Evolutionary conservation across 352 stramenopile species (phyloP).

Genomic region (Pythium insidiosum): DNA sequence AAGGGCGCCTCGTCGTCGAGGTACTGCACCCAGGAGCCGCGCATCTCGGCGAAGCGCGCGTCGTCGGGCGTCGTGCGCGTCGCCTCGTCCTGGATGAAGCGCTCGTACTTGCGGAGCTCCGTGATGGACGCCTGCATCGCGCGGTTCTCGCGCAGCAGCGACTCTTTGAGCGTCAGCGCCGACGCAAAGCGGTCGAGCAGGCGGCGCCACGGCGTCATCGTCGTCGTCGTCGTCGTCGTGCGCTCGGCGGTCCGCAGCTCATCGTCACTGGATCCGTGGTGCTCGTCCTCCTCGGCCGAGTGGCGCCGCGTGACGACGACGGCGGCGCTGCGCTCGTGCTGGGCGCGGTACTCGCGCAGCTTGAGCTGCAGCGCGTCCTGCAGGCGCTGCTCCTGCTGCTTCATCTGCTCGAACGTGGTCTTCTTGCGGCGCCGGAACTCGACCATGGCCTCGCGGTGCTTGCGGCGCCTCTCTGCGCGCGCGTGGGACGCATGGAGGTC

Average conservation of each 20-base stretch:
- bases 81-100: constrained; percentile 14
- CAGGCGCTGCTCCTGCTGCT: not conserved
- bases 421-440: not conserved
- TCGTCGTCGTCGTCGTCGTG: too few relatives aligned
- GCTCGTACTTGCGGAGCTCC: constrained; percentile 16
- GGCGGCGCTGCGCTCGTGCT: not conserved
- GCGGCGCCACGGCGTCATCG: not conserved
- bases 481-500: too few relatives aligned
- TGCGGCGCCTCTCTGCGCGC: constrained; percentile 1
- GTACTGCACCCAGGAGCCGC: constrained; percentile 14
- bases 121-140: constrained; percentile 15
- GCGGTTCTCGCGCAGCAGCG: constrained; percentile 16
- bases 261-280: not conserved
- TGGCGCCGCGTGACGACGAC: not conserved
- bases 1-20: constrained; percentile 15
- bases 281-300: not conserved
- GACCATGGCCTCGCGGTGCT: not conserved
- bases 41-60: not conserved
- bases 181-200: constrained; percentile 14
- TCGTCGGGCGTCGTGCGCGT: constrained; percentile 7
- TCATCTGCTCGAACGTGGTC: not conserved
- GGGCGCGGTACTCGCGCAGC: not conserved
- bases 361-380: not conserved
- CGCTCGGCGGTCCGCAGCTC: too few relatives aligned
- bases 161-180: constrained; percentile 13